Percentiles rank a stretch among this genome's conserved stretches.
Evolutionary conservation across 139 green algal genomes (phyloP).

Genomic region (Volvox reticuliferus): DNA sequence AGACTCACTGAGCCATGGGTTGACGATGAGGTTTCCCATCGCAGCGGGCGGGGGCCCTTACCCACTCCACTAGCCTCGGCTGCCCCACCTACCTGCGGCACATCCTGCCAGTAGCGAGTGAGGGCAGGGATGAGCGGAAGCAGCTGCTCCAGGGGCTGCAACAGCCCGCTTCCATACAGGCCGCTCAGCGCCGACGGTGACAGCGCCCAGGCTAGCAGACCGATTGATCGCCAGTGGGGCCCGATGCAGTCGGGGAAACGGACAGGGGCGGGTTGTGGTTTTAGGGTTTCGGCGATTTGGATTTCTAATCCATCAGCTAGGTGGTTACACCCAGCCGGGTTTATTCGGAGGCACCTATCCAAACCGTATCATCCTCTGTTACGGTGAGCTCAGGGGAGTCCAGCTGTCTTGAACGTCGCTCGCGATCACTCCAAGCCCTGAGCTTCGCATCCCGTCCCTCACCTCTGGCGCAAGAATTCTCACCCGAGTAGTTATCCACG

Average conservation of each 20-base stretch:
- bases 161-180: neutral
- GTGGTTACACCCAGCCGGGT: neutral
- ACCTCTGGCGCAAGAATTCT: neutral
- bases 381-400: neutral
- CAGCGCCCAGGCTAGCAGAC: conserved; percentile 28
- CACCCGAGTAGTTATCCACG: neutral
- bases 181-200: neutral
- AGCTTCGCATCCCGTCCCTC: neutral
- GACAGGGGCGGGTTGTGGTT: neutral
- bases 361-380: neutral
- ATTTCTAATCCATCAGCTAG: neutral
- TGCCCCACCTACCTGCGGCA: neutral
- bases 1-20: neutral
- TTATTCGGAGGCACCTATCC: neutral
- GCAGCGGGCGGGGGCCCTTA: neutral
- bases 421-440: neutral
- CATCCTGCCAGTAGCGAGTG: conserved; percentile 6
- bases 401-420: neutral
- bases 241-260: neutral
- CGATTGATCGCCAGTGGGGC: too few species aligned
- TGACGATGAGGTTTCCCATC: neutral
- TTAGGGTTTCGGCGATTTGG: neutral
- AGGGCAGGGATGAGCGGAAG: neutral
- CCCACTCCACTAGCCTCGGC: neutral
- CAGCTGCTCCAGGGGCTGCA: conserved; percentile 41